Conservation (phyloP, 176 grass and related monocot genomes). For the Hyparrhenia diplandra region DNA sequence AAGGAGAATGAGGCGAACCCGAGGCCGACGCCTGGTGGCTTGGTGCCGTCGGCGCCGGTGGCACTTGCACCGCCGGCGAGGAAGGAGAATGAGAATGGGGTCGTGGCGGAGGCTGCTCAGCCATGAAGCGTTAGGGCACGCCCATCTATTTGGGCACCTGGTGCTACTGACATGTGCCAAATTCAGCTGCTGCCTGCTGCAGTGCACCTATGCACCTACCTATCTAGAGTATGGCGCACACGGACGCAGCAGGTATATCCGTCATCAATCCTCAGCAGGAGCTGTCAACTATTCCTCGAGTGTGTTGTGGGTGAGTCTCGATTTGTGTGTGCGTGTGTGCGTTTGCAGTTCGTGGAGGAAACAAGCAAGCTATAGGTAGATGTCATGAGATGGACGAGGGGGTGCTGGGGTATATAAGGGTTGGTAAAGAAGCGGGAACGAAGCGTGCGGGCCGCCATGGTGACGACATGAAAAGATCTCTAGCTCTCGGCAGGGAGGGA, state of each 20-base stretch:
- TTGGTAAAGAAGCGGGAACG: constrained; percentile 39
- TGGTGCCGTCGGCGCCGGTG: background rate
- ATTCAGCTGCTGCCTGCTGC: background rate
- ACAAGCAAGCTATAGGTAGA: background rate
- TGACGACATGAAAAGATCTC: constrained; percentile 18
- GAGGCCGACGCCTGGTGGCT: background rate
- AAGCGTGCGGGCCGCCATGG: constrained; percentile 58
- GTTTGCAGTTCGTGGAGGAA: no score
- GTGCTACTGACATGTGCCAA: constrained; percentile 9
- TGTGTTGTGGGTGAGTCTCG: background rate
- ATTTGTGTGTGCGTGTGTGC: background rate
- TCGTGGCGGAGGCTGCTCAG: constrained; percentile 15
- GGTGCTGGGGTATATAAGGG: constrained; percentile 42
- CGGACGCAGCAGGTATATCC: background rate
- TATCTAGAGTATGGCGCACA: constrained; percentile 2
- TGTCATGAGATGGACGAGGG: constrained; percentile 28
- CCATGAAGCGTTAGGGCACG: constrained; percentile 52
- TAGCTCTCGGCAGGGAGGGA: background rate
- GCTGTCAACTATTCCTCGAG: background rate
- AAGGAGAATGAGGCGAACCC: constrained; percentile 6
- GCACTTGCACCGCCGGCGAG: background rate
- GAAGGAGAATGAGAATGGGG: background rate
- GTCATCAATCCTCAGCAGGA: background rate
- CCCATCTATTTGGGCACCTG: constrained; percentile 1
- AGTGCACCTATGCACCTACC: constrained; percentile 28